A percentile compares a stretch with the other conserved stretches of the same genome.
phyloP scores from a whole-genome alignment of 768 basidiomycete genomes.

The Kwoniella sp. region DNA sequence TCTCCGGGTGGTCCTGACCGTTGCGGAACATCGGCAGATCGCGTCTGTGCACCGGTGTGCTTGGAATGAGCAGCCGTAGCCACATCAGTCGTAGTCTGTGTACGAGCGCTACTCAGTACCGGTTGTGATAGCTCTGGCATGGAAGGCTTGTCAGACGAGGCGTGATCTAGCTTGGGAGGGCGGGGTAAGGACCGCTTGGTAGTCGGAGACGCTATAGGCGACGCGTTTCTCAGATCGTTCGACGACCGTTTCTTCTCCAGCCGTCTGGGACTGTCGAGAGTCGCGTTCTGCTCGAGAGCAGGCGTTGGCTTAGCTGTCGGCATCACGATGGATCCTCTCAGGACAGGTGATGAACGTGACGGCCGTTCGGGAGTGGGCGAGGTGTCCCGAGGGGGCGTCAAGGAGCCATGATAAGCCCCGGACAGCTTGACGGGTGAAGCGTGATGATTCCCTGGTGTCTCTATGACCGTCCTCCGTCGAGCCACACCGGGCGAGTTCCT shows the following conservation, averaged over 20 bases:
- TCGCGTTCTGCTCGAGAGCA: conserved; percentile 7
- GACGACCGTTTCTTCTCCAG: conserved; percentile 28
- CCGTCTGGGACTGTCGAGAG: conserved; percentile 8
- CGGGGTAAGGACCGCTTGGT: conserved; percentile 32
- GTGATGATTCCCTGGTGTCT: conserved; percentile 3
- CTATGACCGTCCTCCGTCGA: conserved; percentile 25
- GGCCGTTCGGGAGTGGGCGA: conserved; percentile 1
- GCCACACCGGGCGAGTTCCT: conserved; percentile 26
- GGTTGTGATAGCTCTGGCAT: not conserved
- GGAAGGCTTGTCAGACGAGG: not conserved
- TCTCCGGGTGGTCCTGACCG: no score
- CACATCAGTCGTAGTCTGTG: conserved; percentile 2
- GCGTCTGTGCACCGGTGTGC: no score
- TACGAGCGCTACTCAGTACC: not conserved
- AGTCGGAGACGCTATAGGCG: conserved; percentile 25
- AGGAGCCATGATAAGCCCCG: not conserved
- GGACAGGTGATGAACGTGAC: conserved; percentile 7
- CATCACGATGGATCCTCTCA: conserved; percentile 16
- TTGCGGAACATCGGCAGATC: no score
- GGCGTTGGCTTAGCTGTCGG: conserved; percentile 18
- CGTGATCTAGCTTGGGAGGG: conserved; percentile 20
- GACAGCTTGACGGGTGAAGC: conserved; percentile 15
- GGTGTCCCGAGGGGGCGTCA: conserved; percentile 6
- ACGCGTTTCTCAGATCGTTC: conserved; percentile 14
- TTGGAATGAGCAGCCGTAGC: conserved; percentile 5